These are phyloP conservation scores for Komagataella pastoris DNA, from an alignment of 805 yeast species.

Conservation along the genomic window DNA sequence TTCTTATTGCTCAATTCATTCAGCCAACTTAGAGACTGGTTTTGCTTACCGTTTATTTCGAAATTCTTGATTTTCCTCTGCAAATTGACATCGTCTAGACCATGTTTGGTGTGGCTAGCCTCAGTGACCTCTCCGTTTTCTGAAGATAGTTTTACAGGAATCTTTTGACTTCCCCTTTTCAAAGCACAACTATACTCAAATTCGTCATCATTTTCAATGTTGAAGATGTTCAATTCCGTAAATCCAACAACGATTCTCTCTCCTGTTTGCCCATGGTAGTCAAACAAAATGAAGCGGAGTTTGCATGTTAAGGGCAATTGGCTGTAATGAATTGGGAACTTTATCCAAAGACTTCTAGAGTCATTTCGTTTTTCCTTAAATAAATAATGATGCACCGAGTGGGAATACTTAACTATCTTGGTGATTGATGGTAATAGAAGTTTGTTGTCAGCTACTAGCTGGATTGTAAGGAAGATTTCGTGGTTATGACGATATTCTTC, in stretches of 20 bases:
- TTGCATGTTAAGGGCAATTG: slow-evolving; percentile 57
- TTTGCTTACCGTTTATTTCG: slow-evolving; percentile 52
- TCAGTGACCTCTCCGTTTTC: slow-evolving; percentile 6
- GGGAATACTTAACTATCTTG: slow-evolving; percentile 10
- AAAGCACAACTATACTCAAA: slow-evolving; percentile 30
- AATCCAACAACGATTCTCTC: slow-evolving; percentile 41
- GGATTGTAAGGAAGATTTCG: slow-evolving; percentile 3
- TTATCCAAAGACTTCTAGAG: slow-evolving; percentile 29
- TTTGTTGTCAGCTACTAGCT: slow-evolving; percentile 24
- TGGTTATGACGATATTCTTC: slow-evolving; percentile 26
- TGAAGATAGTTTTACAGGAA: slow-evolving; percentile 20
- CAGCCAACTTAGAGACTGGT: slow-evolving; percentile 46
- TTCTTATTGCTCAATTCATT: slow-evolving; percentile 50
- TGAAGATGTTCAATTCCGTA: slow-evolving; percentile 48
- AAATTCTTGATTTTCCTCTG: slow-evolving; percentile 46
- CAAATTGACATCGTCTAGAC: slow-evolving; percentile 27
- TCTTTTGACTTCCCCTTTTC: slow-evolving; percentile 57
- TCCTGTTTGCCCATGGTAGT: slow-evolving; percentile 38
- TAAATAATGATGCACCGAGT: slow-evolving; percentile 12
- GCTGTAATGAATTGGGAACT: slow-evolving; percentile 55
- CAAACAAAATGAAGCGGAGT: slow-evolving; percentile 54
- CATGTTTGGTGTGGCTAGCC: slow-evolving; percentile 11
- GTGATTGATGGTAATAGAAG: slow-evolving; percentile 31
- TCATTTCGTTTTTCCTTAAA: slow-evolving; percentile 34
- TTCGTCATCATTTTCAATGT: slow-evolving; percentile 11